Percentiles rank a stretch among this genome's conserved stretches.
phyloP scores from a whole-genome alignment of 192 early-diverging fungal species.

The Rhizophagus prolifer region DNA sequence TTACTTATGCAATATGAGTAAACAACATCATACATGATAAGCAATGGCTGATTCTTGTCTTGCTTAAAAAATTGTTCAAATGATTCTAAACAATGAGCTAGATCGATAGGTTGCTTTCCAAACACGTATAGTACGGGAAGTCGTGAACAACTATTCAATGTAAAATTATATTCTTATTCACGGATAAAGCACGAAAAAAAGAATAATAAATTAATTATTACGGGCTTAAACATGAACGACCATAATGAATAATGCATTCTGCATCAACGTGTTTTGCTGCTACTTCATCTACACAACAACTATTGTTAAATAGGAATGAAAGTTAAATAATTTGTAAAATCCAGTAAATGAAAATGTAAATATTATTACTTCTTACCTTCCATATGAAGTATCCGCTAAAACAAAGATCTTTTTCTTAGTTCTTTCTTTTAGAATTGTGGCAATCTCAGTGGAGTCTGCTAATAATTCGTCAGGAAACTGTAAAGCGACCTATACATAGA shows the following conservation, averaged over 20 bases:
- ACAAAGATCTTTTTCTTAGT: constrained; percentile 64
- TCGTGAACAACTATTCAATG: constrained; percentile 58
- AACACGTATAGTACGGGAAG: constrained; percentile 88
- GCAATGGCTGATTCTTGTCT: constrained; percentile 46
- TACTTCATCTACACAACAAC: constrained; percentile 97
- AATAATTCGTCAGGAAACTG: constrained; percentile 95
- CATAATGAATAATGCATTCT: constrained; percentile 94
- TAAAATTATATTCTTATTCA: background rate
- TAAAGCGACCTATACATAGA: constrained; percentile 60
- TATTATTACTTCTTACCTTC: constrained; percentile 50
- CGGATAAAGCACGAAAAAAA: background rate
- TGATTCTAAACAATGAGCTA: constrained; percentile 50
- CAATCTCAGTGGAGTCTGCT: constrained; percentile 65
- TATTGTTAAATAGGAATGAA: constrained; percentile 31
- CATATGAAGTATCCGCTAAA: constrained; percentile 94
- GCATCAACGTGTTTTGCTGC: constrained; percentile 87
- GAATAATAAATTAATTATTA: constrained; percentile 38
- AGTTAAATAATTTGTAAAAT: background rate
- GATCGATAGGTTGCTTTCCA: constrained; percentile 70
- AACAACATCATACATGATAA: constrained; percentile 76
- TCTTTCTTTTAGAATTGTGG: constrained; percentile 48
- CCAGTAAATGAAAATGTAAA: background rate
- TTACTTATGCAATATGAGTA: constrained; percentile 62
- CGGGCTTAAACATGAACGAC: constrained; percentile 85
- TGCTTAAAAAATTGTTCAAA: constrained; percentile 46